A percentile compares a stretch with the other conserved stretches of the same genome.
These are phyloP conservation scores for Lactarius sp. DNA, from an alignment of 768 basidiomycete species.

Conservation along the genomic window DNA sequence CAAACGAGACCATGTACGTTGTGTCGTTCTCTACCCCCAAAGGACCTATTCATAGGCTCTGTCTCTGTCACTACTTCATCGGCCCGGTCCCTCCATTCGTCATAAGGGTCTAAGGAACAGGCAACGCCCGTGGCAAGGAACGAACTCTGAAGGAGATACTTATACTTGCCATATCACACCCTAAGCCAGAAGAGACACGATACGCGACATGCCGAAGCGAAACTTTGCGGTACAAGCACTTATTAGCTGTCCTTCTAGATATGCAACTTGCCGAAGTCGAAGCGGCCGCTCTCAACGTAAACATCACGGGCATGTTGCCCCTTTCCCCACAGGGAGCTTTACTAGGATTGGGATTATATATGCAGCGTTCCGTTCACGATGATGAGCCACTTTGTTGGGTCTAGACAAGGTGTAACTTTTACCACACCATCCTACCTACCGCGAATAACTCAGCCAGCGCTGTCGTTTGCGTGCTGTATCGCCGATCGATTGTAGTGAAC, in stretches of 20 bases:
- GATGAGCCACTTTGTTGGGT: background rate
- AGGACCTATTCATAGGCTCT: background rate
- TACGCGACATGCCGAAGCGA: background rate
- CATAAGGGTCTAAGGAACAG: background rate
- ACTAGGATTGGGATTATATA: background rate
- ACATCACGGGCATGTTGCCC: background rate
- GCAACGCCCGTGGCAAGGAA: background rate
- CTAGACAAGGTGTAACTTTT: background rate
- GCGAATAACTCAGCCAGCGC: background rate
- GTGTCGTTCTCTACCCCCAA: background rate
- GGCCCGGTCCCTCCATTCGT: slow-evolving; percentile 8
- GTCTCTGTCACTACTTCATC: background rate
- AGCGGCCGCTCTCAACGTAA: background rate
- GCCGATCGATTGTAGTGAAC: background rate
- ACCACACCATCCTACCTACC: background rate
- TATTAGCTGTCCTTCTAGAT: background rate
- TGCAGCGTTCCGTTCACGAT: background rate
- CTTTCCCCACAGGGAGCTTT: background rate
- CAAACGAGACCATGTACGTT: background rate
- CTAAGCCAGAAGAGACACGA: background rate
- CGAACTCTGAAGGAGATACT: background rate
- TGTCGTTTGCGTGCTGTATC: background rate
- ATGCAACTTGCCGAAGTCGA: background rate
- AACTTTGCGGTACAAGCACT: background rate
- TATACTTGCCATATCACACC: background rate